A percentile compares a stretch with the other conserved stretches of the same genome.
These are phyloP conservation scores for Thoreauomyces humboldtii DNA, from an alignment of 192 early-diverging fungal genomes.

Conservation along the genomic window DNA sequence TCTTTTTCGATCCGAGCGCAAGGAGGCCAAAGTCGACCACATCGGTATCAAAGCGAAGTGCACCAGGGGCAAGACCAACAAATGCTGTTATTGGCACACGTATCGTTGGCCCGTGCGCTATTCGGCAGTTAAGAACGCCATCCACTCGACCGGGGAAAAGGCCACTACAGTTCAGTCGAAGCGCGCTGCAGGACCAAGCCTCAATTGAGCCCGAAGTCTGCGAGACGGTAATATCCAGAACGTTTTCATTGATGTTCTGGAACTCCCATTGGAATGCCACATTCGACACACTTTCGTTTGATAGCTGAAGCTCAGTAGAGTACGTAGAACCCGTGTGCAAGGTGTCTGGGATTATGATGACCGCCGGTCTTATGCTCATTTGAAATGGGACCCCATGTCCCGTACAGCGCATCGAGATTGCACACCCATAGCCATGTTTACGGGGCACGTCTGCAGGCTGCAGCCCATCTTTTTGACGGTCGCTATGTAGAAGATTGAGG, in stretches of 20 bases:
- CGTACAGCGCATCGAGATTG: constrained; percentile 31
- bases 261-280: constrained; percentile 32
- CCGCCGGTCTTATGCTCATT: constrained; percentile 22
- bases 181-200: neutral
- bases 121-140: constrained; percentile 37
- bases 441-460: neutral
- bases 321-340: constrained; percentile 23
- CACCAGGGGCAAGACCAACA: constrained; percentile 26
- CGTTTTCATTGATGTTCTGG: constrained; percentile 26
- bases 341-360: constrained; percentile 30
- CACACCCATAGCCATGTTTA: constrained; percentile 8
- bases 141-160: constrained; percentile 21
- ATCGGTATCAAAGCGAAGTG: constrained; percentile 31
- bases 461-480: neutral
- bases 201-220: neutral
- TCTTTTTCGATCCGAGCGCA: constrained; percentile 32
- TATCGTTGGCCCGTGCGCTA: constrained; percentile 34
- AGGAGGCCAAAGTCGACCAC: constrained; percentile 49
- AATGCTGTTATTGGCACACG: constrained; percentile 27
- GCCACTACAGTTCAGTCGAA: constrained; percentile 16
- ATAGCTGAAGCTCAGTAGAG: constrained; percentile 17
- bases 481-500: constrained; percentile 34
- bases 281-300: constrained; percentile 40
- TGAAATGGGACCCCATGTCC: constrained; percentile 30
- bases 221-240: constrained; percentile 9